Evolutionary conservation across 495 filamentous ascomycete species (phyloP), one percentile per base, ranked within the genome.

Genomic region (Bathelium albidoporum): DNA sequence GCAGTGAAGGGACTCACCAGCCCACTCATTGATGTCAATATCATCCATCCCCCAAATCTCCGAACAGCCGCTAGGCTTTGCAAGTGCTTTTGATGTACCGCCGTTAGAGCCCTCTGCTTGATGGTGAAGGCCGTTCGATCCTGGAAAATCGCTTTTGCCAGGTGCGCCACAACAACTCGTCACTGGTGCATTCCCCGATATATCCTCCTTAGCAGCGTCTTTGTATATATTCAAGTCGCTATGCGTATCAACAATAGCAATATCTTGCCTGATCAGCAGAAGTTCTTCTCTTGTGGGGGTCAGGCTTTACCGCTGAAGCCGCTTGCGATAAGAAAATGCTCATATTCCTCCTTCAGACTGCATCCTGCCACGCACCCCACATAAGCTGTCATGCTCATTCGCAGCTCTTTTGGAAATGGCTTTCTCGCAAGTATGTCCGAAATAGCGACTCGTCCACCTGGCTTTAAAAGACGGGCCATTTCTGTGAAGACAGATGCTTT

Each of bases 351-450:
- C 24, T 84, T 70, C 69, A 74, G 61, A 59, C 81, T 84, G 0
- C 84, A 83, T 20, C 87, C 85, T 9, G 80, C 76, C 36, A 87
- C 75, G 62, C 86, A 88, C 1, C 84, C 85, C 34, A 83, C 79
- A 70, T 87, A 84, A 52, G 84, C 67, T 24, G 79, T 76, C 20
- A 83, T 68, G 71, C 81, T 72, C 1, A 71, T 73, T 20, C 68
- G 73, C 24, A 89, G 34, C 16, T 78, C 71, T 32, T 79, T 66
- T 0, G 83, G 79, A 14, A 88, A 73, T 22, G 71, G 64, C 68
- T 81, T 78, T 68, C 76, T 81, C 39, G 80, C 75, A 4, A 89
- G 72, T 63, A 88, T 85, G 70, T 89, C 86, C n/a, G 79, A 82
- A 14, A 90, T 74, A 4, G 83, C 87, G 24, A 89, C 71, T 28